Evolutionary conservation across 345 rosid genomes (phyloP), one percentile per base, ranked within the genome.

Genomic region (Turritis glabra): DNA sequence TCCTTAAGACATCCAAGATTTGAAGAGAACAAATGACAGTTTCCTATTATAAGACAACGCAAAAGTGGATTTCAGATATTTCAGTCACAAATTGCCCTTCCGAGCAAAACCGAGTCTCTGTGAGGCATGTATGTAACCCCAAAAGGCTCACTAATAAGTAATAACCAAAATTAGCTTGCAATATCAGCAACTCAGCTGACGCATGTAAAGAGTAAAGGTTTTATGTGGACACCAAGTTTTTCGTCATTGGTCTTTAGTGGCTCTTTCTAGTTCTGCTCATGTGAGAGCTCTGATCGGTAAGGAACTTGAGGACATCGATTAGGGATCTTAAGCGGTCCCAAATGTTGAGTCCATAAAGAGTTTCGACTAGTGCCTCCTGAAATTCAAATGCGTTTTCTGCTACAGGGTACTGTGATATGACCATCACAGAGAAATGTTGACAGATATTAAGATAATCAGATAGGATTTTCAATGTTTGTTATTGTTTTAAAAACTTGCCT

Each of bases 321-420:
- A 89, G 63, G 15, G 99, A 94, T 77, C 89, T 83, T 64, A 92
- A 71, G 13, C 96, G 88, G 64, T 92, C 96, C 97, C 96, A 86
- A 68, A 95, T 85, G 86, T 81, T 92, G 86, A 89, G 79, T 29
- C 98, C 96, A 47, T 92, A 95, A 53, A 92, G 97, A 14, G 84
- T 78, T 80, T 90, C 94, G 43, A 92, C 97, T 18, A 92, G 87
- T 2, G 91, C 90, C 79, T 84, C 87, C 76, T 95, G 98, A 71
- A 95, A 90, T 81, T 90, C 89, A 9, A 95, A 90, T 53, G 89
- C 96, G 12, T 89, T 88, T 84, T 88, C 98, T 7, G 91, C 90
- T 40, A 90, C 76, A 13, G 99, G 99, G 72, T 95, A 95, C 99
- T 95, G 76, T 17, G 25, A 15, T 47, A 25, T 25, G 13, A 71